Evolutionary conservation across 257 asterid genomes (phyloP).

Genomic region (Capsicum chinense): DNA sequence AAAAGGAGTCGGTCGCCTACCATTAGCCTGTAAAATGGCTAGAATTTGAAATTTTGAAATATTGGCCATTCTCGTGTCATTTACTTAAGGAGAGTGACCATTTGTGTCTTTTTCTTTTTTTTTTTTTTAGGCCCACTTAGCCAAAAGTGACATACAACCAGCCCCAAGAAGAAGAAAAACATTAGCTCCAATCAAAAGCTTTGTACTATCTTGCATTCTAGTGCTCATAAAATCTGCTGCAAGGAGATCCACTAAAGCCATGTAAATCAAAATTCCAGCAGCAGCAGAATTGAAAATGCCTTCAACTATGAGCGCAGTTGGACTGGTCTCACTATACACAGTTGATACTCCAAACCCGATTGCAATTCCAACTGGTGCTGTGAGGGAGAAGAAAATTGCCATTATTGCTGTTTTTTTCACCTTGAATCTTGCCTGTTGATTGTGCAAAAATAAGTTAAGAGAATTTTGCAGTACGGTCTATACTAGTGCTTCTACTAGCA

Average conservation of each 20-base stretch:
- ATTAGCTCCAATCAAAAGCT: constrained; percentile 33
- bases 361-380: constrained; percentile 35
- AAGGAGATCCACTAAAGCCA: constrained; percentile 36
- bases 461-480: background rate
- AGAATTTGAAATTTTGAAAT: too few relatives aligned
- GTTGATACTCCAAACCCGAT: constrained; percentile 34
- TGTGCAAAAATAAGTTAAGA: background rate
- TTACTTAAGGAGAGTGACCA: too few relatives aligned
- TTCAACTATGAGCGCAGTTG: constrained; percentile 31
- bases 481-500: too few relatives aligned
- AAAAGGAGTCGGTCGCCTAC: too few relatives aligned
- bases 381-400: constrained; percentile 34
- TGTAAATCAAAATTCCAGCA: constrained; percentile 36
- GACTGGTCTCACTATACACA: constrained; percentile 29
- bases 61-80: too few relatives aligned
- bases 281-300: constrained; percentile 36
- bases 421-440: constrained; percentile 29
- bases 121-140: constrained; percentile 30
- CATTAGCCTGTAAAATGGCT: too few relatives aligned
- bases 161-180: constrained; percentile 32
- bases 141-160: constrained; percentile 33
- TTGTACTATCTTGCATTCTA: constrained; percentile 24
- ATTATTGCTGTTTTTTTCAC: background rate
- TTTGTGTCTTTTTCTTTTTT: too few relatives aligned
- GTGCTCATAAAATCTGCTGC: constrained; percentile 37